A percentile compares a stretch with the other conserved stretches of the same genome.
Conservation (phyloP, 768 basidiomycete species). For the Trametes punicea region DNA sequence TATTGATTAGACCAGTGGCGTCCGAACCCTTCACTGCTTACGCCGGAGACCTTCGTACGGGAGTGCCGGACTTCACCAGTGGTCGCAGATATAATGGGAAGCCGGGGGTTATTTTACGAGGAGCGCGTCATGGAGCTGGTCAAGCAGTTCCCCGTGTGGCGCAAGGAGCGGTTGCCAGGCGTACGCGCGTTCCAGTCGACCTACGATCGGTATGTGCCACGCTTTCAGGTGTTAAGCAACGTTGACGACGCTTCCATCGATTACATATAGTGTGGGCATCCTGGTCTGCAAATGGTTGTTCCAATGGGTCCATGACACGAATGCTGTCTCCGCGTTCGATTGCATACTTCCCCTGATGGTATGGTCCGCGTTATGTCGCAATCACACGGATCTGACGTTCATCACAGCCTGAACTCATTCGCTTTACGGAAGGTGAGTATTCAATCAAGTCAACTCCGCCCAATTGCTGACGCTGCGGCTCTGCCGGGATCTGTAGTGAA, state of each 20-base stretch:
- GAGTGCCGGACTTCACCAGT: slow-evolving; percentile 57
- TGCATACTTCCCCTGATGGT: slow-evolving; percentile 83
- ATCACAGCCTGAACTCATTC: slow-evolving; percentile 67
- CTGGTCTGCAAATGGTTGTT: slow-evolving; percentile 77
- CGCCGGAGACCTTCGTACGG: slow-evolving; percentile 58
- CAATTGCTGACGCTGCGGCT: not conserved
- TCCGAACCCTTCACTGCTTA: slow-evolving; percentile 59
- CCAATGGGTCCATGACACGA: slow-evolving; percentile 68
- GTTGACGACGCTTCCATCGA: no score
- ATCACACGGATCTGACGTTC: not conserved
- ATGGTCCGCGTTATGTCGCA: slow-evolving; percentile 18
- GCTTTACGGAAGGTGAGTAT: slow-evolving; percentile 63
- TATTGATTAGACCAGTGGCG: slow-evolving; percentile 44
- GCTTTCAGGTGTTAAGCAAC: not conserved
- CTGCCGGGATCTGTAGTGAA: slow-evolving; percentile 61
- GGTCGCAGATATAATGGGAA: slow-evolving; percentile 73
- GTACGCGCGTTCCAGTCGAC: slow-evolving; percentile 78
- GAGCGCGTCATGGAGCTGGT: slow-evolving; percentile 59
- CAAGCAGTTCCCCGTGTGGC: slow-evolving; percentile 63
- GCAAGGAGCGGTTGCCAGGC: slow-evolving; percentile 66
- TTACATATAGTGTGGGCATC: slow-evolving; percentile 65
- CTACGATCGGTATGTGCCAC: slow-evolving; percentile 64
- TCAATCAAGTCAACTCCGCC: not conserved
- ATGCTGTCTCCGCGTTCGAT: slow-evolving; percentile 74
- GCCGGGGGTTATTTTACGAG: slow-evolving; percentile 60